Percentiles rank a stretch among this genome's conserved stretches.
Conservation (phyloP, 441 rosid genomes). For the Geranium incanum region DNA sequence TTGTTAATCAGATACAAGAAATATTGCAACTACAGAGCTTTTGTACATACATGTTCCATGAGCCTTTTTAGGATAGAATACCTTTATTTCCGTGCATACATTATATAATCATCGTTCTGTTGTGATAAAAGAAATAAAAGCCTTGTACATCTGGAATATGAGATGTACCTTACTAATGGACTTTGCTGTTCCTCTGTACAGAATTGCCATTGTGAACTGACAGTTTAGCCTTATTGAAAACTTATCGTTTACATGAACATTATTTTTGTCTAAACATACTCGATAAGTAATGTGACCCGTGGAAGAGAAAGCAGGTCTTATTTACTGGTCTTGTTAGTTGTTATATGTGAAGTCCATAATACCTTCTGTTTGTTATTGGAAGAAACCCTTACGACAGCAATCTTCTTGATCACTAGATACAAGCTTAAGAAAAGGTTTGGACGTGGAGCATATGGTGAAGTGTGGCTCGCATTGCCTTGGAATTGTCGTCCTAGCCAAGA, state of each 20-base stretch:
- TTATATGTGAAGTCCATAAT: neutral
- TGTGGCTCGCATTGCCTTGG: conserved; percentile 91
- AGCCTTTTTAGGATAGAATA: conserved; percentile 3
- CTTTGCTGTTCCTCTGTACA: neutral
- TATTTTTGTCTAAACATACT: neutral
- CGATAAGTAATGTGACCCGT: neutral
- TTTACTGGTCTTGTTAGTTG: neutral
- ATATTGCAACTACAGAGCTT: neutral
- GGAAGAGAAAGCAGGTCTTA: neutral
- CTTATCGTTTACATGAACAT: neutral
- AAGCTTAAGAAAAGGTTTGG: conserved; percentile 79
- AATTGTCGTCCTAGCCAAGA: conserved; percentile 51
- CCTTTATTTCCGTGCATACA: neutral
- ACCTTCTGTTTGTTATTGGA: conserved; percentile 1
- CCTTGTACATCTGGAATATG: neutral
- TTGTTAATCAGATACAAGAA: conserved; percentile 1
- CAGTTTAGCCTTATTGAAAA: neutral
- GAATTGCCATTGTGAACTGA: conserved; percentile 9
- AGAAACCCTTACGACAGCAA: conserved; percentile 17
- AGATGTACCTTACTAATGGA: neutral
- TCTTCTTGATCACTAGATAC: conserved; percentile 47
- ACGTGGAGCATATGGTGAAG: conserved; percentile 94
- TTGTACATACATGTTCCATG: neutral
- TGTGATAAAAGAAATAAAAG: neutral
- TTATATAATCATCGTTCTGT: neutral